Conservation (phyloP, 2,329 filamentous ascomycete species). For the Colletotrichum limetticola region DNA sequence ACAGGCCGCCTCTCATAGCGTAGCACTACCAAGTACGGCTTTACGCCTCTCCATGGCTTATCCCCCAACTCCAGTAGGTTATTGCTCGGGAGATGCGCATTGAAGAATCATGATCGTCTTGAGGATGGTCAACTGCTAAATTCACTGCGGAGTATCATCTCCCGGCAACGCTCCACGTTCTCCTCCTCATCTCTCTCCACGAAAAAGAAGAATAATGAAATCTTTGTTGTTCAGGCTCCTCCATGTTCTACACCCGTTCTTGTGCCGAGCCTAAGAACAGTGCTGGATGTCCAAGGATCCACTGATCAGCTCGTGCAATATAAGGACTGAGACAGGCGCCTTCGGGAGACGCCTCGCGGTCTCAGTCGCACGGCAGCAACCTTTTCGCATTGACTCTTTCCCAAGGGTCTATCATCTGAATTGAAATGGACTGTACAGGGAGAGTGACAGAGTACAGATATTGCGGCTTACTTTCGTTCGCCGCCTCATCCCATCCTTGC, state of each 20-base stretch:
- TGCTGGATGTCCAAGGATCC: slow-evolving; percentile 2
- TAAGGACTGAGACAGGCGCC: slow-evolving; percentile 15
- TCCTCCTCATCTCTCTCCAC: neutral
- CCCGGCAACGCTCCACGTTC: neutral
- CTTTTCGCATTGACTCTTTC: neutral
- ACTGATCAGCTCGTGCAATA: neutral
- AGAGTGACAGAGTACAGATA: neutral
- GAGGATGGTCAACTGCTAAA: neutral
- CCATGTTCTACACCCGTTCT: neutral
- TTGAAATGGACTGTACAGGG: neutral
- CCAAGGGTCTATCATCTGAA: neutral
- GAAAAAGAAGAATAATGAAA: neutral
- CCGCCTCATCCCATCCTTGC: neutral
- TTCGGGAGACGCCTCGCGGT: neutral
- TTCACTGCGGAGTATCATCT: neutral
- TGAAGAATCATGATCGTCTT: neutral
- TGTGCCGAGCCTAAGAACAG: neutral
- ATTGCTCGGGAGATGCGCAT: neutral
- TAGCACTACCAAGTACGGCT: neutral
- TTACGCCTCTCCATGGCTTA: slow-evolving; percentile 1
- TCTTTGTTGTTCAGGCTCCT: neutral
- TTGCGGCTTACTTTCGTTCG: neutral
- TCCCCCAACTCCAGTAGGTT: neutral
- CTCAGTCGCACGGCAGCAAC: neutral
- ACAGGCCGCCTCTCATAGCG: no score